These are phyloP conservation scores for Podospora didyma DNA, from an alignment of 495 filamentous ascomycete genomes.

Conservation along the genomic window DNA sequence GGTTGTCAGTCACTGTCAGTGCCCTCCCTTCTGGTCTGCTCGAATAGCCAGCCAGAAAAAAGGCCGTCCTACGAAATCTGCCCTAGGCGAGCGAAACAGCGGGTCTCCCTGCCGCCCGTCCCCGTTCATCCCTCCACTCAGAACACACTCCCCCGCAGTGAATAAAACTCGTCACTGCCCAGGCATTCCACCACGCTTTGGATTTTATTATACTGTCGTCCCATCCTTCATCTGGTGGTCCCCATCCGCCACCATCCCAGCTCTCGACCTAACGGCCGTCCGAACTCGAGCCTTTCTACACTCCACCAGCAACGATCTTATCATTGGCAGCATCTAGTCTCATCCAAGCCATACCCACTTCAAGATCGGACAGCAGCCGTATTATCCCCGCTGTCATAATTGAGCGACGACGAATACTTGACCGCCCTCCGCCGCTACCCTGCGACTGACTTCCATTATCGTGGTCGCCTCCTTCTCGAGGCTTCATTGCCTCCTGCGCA, in stretches of 20 bases:
- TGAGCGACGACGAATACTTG: conserved; percentile 1
- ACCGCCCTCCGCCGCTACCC: conserved; percentile 4
- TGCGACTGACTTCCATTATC: conserved; percentile 7
- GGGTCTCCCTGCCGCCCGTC: conserved; percentile 21
- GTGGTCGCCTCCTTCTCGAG: conserved; percentile 26
- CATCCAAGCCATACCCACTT: conserved; percentile 9
- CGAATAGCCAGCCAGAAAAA: neutral
- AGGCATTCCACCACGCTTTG: conserved; percentile 25
- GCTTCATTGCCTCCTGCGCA: conserved; percentile 26
- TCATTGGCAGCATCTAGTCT: neutral
- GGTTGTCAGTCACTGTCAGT: neutral
- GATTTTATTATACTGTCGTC: conserved; percentile 23
- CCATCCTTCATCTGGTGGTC: conserved; percentile 21
- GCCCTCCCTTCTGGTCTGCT: no score
- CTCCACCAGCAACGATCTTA: neutral
- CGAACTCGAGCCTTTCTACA: conserved; percentile 3
- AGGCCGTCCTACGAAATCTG: neutral
- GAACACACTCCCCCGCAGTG: conserved; percentile 25
- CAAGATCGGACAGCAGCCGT: neutral
- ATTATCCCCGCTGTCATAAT: neutral
- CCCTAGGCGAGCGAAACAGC: conserved; percentile 14
- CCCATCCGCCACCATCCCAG: conserved; percentile 15
- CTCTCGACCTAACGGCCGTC: conserved; percentile 3
- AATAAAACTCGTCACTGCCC: conserved; percentile 37
- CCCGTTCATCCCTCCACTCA: conserved; percentile 21